phyloP scores from a whole-genome alignment of 495 filamentous ascomycete genomes.

The Tuber aestivum region DNA sequence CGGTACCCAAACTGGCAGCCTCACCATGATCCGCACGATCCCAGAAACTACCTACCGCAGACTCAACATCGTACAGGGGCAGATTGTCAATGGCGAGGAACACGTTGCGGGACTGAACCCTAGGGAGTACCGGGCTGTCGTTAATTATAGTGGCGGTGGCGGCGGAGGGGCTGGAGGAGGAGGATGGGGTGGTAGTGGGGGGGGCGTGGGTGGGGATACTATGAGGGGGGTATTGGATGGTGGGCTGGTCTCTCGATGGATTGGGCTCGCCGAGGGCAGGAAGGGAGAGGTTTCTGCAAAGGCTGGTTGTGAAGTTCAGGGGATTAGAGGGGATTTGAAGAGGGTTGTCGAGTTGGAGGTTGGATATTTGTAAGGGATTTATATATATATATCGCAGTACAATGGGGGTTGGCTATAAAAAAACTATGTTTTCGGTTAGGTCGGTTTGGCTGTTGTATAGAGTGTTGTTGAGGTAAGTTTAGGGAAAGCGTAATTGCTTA shows the following conservation, averaged over 20 bases:
- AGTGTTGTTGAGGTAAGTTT: background rate
- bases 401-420: background rate
- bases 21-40: conserved; percentile 71
- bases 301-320: conserved; percentile 56
- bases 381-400: background rate
- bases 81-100: conserved; percentile 68
- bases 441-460: background rate
- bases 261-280: conserved; percentile 61
- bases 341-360: conserved; percentile 57
- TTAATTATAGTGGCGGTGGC: conserved; percentile 51
- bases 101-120: conserved; percentile 77
- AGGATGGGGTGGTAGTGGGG: conserved; percentile 46
- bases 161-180: conserved; percentile 53
- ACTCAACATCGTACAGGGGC: conserved; percentile 71
- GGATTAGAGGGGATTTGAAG: conserved; percentile 56
- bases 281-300: conserved; percentile 63
- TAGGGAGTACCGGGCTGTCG: conserved; percentile 60
- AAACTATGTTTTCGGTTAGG: background rate
- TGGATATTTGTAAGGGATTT: conserved; percentile 30
- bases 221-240: conserved; percentile 60
- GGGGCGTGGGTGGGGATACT: conserved; percentile 51
- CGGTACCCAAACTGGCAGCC: conserved; percentile 63
- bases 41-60: conserved; percentile 76
- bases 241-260: conserved; percentile 57
- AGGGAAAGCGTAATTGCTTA: background rate